These are phyloP conservation scores for Coemansia sp. DNA, from an alignment of 192 early-diverging fungal species.

Conservation along the genomic window DNA sequence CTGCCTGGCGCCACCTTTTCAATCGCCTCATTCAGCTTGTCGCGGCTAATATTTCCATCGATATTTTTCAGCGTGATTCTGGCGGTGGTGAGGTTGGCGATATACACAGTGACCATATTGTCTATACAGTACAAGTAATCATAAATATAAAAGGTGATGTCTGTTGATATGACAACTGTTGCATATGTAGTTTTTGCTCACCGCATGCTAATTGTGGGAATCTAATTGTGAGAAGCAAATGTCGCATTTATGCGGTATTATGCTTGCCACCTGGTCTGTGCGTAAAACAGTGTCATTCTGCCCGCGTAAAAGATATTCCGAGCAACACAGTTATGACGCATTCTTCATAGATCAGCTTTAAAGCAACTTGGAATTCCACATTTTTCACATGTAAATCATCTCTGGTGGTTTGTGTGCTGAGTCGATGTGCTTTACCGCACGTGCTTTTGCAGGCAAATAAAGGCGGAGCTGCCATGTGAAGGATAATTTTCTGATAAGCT, in stretches of 20 bases:
- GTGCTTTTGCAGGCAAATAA: slow-evolving; percentile 1
- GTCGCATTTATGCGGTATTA: neutral
- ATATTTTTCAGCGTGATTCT: neutral
- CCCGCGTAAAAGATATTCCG: slow-evolving; percentile 6
- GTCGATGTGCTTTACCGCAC: slow-evolving; percentile 3
- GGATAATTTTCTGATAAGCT: slow-evolving; percentile 2
- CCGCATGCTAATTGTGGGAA: neutral
- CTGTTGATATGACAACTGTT: neutral
- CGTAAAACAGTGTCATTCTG: neutral
- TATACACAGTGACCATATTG: slow-evolving; percentile 2
- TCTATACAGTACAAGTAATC: neutral
- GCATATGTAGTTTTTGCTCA: neutral
- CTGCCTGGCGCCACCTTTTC: neutral
- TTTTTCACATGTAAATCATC: slow-evolving; percentile 8
- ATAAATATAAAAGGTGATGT: neutral
- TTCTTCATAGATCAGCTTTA: neutral
- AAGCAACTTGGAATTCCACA: too few species aligned
- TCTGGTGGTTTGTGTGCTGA: neutral
- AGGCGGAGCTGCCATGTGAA: neutral
- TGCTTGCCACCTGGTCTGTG: neutral
- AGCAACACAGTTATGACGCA: neutral
- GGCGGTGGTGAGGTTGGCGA: slow-evolving; percentile 7
- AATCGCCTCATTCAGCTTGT: neutral
- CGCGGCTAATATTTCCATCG: neutral
- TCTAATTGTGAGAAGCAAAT: neutral